A percentile compares a stretch with the other conserved stretches of the same genome.
These are phyloP conservation scores for Volvox africanus DNA, from an alignment of 139 green algal species.

Conservation along the genomic window DNA sequence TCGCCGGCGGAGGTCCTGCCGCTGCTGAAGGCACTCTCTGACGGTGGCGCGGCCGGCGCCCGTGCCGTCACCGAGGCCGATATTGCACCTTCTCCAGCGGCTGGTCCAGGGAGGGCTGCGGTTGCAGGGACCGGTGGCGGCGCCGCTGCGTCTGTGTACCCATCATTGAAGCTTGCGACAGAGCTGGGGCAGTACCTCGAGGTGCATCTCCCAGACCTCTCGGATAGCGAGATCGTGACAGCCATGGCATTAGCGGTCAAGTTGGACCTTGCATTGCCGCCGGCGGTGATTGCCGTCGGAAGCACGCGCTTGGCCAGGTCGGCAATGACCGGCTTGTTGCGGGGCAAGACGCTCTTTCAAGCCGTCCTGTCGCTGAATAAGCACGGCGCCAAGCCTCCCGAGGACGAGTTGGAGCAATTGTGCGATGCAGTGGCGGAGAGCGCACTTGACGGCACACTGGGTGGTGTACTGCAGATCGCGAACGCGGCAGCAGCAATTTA, in stretches of 20 bases:
- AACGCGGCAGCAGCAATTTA: neutral
- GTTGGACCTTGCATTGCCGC: neutral
- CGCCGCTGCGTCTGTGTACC: neutral
- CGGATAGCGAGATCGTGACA: neutral
- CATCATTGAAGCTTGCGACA: neutral
- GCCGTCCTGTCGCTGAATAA: neutral
- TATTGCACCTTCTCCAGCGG: neutral
- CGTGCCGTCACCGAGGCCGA: neutral
- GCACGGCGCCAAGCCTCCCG: neutral
- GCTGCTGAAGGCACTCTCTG: neutral
- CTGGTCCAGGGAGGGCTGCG: neutral
- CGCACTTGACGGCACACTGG: neutral
- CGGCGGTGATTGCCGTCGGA: neutral
- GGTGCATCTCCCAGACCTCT: neutral
- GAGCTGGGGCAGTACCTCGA: conserved; percentile 8
- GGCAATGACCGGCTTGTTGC: neutral
- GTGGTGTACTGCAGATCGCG: neutral
- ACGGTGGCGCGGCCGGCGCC: neutral
- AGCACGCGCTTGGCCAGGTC: neutral
- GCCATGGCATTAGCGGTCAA: neutral
- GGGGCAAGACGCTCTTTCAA: neutral
- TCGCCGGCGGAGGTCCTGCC: neutral
- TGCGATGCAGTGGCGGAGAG: neutral
- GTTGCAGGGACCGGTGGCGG: neutral
- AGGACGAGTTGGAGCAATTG: neutral